Percentiles rank a stretch among this genome's conserved stretches.
Evolutionary conservation across 2,329 filamentous ascomycete species (phyloP).

Genomic region (Pseudovirgaria hyperparasitica): DNA sequence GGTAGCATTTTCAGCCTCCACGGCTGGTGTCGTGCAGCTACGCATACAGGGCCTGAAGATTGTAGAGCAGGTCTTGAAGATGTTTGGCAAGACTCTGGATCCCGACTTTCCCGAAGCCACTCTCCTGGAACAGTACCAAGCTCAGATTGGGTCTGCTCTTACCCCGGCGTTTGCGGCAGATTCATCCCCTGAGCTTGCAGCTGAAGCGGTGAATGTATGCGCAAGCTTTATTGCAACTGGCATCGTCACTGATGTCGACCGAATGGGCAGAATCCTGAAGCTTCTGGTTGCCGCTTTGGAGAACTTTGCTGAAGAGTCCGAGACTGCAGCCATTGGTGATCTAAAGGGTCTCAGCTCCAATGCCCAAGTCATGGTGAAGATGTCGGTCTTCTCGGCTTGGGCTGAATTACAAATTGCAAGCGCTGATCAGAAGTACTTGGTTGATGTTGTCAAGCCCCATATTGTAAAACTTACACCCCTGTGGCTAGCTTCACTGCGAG

Average conservation of each 20-base stretch:
- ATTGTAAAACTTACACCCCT: conserved; percentile 81
- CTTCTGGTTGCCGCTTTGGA: conserved; percentile 82
- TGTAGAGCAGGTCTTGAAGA: conserved; percentile 82
- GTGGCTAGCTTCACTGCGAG: conserved; percentile 84
- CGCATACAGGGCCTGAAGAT: conserved; percentile 87
- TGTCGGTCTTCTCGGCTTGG: conserved; percentile 95
- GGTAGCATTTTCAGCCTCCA: conserved; percentile 95
- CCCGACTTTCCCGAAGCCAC: conserved; percentile 97
- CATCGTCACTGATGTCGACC: conserved; percentile 91
- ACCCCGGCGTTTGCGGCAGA: conserved; percentile 93
- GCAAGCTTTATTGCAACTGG: conserved; percentile 96
- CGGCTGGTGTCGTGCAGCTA: conserved; percentile 79
- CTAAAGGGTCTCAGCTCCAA: conserved; percentile 88
- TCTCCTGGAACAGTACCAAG: conserved; percentile 93
- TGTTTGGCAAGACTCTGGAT: conserved; percentile 91
- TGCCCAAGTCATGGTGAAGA: conserved; percentile 95
- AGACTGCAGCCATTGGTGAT: conserved; percentile 82
- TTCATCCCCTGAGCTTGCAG: conserved; percentile 88
- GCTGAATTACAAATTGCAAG: conserved; percentile 93
- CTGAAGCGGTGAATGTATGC: conserved; percentile 92
- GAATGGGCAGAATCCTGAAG: conserved; percentile 98
- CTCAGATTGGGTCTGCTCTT: conserved; percentile 90
- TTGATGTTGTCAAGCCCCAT: conserved; percentile 79
- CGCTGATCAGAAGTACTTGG: conserved; percentile 77
- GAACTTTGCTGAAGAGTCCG: conserved; percentile 57